Percentiles rank a stretch among this genome's conserved stretches.
Evolutionary conservation across 257 asterid species (phyloP).

Genomic region (Penstemon eatonii): DNA sequence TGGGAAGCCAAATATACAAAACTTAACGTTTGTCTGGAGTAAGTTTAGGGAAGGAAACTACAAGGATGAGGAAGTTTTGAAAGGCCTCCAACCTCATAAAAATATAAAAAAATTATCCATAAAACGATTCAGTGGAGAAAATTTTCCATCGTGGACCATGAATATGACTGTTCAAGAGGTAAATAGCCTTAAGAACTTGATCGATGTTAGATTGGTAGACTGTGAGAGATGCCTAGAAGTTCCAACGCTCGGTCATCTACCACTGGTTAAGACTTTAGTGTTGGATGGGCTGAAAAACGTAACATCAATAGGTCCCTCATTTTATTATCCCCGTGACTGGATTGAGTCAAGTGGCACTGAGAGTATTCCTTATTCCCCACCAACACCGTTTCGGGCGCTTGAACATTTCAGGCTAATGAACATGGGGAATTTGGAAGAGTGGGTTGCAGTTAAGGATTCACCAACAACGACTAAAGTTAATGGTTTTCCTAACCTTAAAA

Average conservation of each 20-base stretch:
- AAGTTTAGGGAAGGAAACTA: too few relatives aligned
- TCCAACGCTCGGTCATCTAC: too few relatives aligned
- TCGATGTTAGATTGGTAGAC: too few relatives aligned
- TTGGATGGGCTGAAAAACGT: too few relatives aligned
- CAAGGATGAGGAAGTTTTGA: neutral
- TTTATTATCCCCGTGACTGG: neutral
- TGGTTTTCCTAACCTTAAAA: too few relatives aligned
- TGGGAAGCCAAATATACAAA: slow-evolving; percentile 1
- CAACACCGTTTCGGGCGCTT: slow-evolving; percentile 19
- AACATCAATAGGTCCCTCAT: neutral
- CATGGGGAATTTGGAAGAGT: slow-evolving; percentile 11
- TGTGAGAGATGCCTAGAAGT: too few relatives aligned
- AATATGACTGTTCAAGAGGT: too few relatives aligned
- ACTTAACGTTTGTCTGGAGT: slow-evolving; percentile 26
- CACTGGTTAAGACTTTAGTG: too few relatives aligned
- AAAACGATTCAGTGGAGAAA: neutral
- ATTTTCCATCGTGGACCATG: neutral
- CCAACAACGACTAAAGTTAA: too few relatives aligned
- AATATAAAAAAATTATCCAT: neutral
- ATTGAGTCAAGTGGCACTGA: too few relatives aligned
- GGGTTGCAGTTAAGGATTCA: neutral
- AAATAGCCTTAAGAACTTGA: too few relatives aligned
- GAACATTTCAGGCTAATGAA: neutral
- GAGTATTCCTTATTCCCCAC: too few relatives aligned
- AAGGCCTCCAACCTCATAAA: slow-evolving; percentile 22